Percentiles rank a stretch among this genome's conserved stretches.
Evolutionary conservation across 768 basidiomycete genomes (phyloP).

Genomic region (Termitomyces sp.): DNA sequence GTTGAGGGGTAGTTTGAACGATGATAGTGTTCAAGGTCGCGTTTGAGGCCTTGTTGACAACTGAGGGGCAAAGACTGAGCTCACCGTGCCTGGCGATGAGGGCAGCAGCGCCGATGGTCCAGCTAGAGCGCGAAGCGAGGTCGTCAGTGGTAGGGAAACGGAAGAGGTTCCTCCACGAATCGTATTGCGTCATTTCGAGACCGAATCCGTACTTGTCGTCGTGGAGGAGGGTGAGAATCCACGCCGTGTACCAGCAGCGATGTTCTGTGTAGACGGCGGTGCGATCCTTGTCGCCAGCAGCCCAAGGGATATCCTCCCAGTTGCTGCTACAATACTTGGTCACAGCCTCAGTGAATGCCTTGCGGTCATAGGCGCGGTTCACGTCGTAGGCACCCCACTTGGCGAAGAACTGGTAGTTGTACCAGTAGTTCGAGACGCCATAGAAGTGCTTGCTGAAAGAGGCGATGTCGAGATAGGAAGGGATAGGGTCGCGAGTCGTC

Average conservation of each 20-base stretch:
- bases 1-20: background rate
- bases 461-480: conserved; percentile 16
- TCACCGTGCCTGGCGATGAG: conserved; percentile 14
- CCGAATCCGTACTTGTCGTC: conserved; percentile 18
- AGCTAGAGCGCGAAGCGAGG: conserved; percentile 15
- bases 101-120: conserved; percentile 15
- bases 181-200: conserved; percentile 17
- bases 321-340: conserved; percentile 5
- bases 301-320: background rate
- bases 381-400: conserved; percentile 15
- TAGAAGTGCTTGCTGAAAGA: conserved; percentile 14
- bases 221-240: conserved; percentile 14
- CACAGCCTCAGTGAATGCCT: background rate
- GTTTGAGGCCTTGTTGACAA: background rate
- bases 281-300: background rate
- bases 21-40: no score
- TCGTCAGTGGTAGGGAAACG: conserved; percentile 14
- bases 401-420: conserved; percentile 16
- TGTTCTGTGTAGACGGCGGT: background rate
- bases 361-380: conserved; percentile 1
- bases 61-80: conserved; percentile 8
- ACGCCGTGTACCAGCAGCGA: conserved; percentile 10
- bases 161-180: conserved; percentile 14
- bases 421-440: conserved; percentile 13
- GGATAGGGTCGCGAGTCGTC: conserved; percentile 8